These are phyloP conservation scores for Diplosphaera chodatii DNA, from an alignment of 139 green algal genomes.

Conservation along the genomic window DNA sequence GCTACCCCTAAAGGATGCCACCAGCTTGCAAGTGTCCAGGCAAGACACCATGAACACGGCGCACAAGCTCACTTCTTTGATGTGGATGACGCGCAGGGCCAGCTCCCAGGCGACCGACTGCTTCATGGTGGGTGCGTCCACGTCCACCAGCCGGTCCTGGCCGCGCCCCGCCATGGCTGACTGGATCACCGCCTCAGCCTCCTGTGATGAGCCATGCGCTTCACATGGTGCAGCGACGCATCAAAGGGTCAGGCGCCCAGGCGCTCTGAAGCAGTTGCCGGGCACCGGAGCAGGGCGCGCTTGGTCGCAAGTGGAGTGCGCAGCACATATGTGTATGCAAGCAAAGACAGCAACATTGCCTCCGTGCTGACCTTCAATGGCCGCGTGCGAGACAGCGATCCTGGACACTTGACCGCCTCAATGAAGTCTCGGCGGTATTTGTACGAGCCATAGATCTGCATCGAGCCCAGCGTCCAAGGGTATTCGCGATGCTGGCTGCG, in stretches of 20 bases:
- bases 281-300: too few relatives aligned
- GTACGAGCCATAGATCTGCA: conserved; percentile 38
- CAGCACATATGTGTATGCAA: too few relatives aligned
- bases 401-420: conserved; percentile 10
- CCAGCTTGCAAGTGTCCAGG: too few relatives aligned
- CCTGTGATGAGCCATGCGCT: too few relatives aligned
- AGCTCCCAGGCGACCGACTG: conserved; percentile 43
- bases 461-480: conserved; percentile 18
- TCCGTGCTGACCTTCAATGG: not conserved
- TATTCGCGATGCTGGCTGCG: conserved; percentile 10
- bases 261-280: too few relatives aligned
- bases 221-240: too few relatives aligned
- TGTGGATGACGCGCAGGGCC: conserved; percentile 21
- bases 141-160: not conserved
- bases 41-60: too few relatives aligned
- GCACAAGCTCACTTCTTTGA: conserved; percentile 19
- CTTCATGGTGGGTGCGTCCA: conserved; percentile 34
- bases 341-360: too few relatives aligned
- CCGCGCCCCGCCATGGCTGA: not conserved
- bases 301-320: too few relatives aligned
- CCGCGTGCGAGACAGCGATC: conserved; percentile 6
- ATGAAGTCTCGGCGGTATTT: conserved; percentile 34
- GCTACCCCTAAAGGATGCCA: too few relatives aligned
- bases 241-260: too few relatives aligned
- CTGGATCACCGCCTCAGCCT: not conserved